Base-by-base conservation (phyloP, 768 basidiomycete species). In the Tubosaeta sp. region DNA sequence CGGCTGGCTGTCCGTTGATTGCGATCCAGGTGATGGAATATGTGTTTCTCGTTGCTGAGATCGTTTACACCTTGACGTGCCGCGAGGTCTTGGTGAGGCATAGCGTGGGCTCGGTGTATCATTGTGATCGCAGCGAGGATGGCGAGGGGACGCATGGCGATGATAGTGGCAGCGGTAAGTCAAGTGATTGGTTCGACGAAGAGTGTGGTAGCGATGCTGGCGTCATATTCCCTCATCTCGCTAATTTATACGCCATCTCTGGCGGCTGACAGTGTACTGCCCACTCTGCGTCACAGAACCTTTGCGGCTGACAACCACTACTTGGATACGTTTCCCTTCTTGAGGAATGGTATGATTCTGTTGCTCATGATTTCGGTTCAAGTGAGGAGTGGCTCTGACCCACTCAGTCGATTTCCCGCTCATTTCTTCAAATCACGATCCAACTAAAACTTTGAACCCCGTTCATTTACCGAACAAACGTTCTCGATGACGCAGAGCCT, bases 21-120 rank as follows among this genome's bases (percentile, higher is more conserved):
- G 14, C 58, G 68, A 47, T 69, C 67, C 43, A 67, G 31, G 48
- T 69, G 65, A 17, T 67, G 65, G 50, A 67, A 65, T 26, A 63
- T 25, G 42, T 67, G 55, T 19, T 46, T 57, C 26, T 63, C 56
- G 51, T 63, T 54, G 26, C 47, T 49, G 51, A 59, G 52, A 38
- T 64, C 54, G 56, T 55, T 26, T 38, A 48, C 54, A 45, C 33
- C 52, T 25, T 51, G 50, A 38, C 52, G 57, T 19, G 49, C 51
- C 49, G 53, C 39, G 48, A 68, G 60, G 68, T 53, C 50, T 52
- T 50, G 57, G 59, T 48, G 59, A 58, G 68, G 66, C 43, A 59
- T 19, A 25, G 63, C 66, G 47, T 56, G 50, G 54, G 33, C 42
- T 1, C 34, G 54, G 52, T 56, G 44, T 43, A 62, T 61, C 48